phyloP scores from a whole-genome alignment of 2,329 filamentous ascomycete species.

The Talaromyces marneffei region DNA sequence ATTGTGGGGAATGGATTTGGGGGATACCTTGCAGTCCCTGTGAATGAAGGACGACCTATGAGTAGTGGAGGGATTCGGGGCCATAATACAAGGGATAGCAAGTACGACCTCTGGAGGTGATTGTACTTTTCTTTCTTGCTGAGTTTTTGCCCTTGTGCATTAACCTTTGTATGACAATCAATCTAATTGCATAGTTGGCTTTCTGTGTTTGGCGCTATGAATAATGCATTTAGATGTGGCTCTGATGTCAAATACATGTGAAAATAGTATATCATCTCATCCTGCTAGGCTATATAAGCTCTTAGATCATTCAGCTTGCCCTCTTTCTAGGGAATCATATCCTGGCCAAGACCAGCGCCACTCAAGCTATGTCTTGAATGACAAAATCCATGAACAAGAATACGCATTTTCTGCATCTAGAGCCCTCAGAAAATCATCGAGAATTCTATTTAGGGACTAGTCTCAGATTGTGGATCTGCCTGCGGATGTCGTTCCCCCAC shows the following conservation, averaged over 20 bases:
- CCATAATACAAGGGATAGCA: conserved; percentile 27
- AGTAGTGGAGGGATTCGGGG: conserved; percentile 26
- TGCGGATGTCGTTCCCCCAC: not conserved
- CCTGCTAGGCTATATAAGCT: not conserved
- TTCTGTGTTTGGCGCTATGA: not conserved
- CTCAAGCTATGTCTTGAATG: not conserved
- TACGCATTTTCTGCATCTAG: not conserved
- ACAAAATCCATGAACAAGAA: too few relatives aligned
- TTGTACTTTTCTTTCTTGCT: not conserved
- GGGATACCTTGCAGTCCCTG: conserved; percentile 60
- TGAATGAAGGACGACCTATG: conserved; percentile 40
- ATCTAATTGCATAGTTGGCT: not conserved
- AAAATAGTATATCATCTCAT: too few relatives aligned
- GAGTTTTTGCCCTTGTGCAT: not conserved
- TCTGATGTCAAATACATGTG: not conserved
- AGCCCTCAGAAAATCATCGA: not conserved
- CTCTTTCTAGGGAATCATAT: not conserved
- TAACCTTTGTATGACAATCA: not conserved
- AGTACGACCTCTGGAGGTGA: conserved; percentile 36
- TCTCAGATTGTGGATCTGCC: not conserved
- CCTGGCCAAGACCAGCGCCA: not conserved
- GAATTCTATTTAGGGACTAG: not conserved
- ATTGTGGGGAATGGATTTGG: conserved; percentile 64
- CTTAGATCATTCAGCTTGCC: not conserved
- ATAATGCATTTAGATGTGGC: not conserved